A percentile compares a stretch with the other conserved stretches of the same genome.
Conservation (phyloP, 106 monocot species). For the Acorus gramineus region DNA sequence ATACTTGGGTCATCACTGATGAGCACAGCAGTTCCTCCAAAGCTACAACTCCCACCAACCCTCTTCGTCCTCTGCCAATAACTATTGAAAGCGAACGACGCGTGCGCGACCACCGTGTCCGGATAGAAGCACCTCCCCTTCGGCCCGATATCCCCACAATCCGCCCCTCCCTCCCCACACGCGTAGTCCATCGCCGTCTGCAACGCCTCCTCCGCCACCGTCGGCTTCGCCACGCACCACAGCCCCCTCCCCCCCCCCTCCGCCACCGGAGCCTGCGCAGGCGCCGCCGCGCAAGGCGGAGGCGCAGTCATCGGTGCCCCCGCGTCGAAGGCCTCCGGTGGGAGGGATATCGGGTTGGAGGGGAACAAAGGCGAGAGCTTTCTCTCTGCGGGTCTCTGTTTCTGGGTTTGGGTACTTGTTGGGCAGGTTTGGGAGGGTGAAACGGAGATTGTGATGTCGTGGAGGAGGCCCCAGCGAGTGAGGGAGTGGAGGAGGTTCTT, state of each 20-base stretch:
- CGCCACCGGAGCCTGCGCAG: slow-evolving; percentile 1
- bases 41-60: too few species aligned
- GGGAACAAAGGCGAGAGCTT: slow-evolving; percentile 20
- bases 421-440: slow-evolving; percentile 14
- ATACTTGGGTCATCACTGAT: slow-evolving; percentile 44
- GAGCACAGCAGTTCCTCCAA: too few species aligned
- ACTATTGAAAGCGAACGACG: slow-evolving; percentile 70
- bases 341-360: slow-evolving; percentile 11
- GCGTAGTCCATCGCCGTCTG: slow-evolving; percentile 70
- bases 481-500: slow-evolving; percentile 32
- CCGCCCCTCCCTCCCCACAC: slow-evolving; percentile 48
- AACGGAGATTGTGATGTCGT: slow-evolving; percentile 27
- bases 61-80: slow-evolving; percentile 39
- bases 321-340: neutral
- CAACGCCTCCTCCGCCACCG: slow-evolving; percentile 32
- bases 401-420: neutral
- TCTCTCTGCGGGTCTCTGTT: slow-evolving; percentile 2
- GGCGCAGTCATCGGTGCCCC: neutral
- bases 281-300: slow-evolving; percentile 7
- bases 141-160: slow-evolving; percentile 49
- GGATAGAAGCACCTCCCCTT: slow-evolving; percentile 49
- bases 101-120: slow-evolving; percentile 52
- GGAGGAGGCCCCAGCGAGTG: slow-evolving; percentile 28
- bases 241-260: slow-evolving; percentile 8
- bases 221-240: slow-evolving; percentile 56